These are phyloP conservation scores for Salix suchowensis DNA, from an alignment of 345 rosid species.

Conservation along the genomic window DNA sequence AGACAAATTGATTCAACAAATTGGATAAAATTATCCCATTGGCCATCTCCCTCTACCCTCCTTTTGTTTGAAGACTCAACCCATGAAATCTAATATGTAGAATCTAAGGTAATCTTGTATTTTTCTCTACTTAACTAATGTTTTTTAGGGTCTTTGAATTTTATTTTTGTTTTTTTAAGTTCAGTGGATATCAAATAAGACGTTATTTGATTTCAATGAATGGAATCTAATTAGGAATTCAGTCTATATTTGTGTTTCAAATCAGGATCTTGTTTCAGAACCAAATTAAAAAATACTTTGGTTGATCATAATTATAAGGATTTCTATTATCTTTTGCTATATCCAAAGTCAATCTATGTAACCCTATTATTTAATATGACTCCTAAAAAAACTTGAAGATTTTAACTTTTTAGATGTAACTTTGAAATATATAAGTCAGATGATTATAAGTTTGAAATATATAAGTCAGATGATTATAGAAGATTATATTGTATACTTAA, in stretches of 20 bases:
- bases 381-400: slow-evolving; percentile 53
- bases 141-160: neutral
- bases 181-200: slow-evolving; percentile 45
- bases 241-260: slow-evolving; percentile 31
- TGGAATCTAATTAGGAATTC: slow-evolving; percentile 40
- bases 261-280: slow-evolving; percentile 36
- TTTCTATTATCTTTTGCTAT: slow-evolving; percentile 25
- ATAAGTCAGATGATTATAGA: slow-evolving; percentile 68
- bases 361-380: slow-evolving; percentile 7
- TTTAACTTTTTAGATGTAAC: slow-evolving; percentile 55
- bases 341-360: slow-evolving; percentile 12
- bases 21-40: neutral
- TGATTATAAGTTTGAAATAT: slow-evolving; percentile 62
- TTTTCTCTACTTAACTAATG: neutral
- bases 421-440: slow-evolving; percentile 43
- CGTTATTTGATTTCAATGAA: slow-evolving; percentile 34
- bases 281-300: slow-evolving; percentile 23
- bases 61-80: no score
- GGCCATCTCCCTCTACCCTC: neutral
- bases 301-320: slow-evolving; percentile 32
- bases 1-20: neutral
- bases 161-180: neutral
- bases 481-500: slow-evolving; percentile 60
- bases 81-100: no score
- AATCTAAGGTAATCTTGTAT: no score